Conservation (phyloP, 2,329 filamentous ascomycete species). For the Fusarium sp. region DNA sequence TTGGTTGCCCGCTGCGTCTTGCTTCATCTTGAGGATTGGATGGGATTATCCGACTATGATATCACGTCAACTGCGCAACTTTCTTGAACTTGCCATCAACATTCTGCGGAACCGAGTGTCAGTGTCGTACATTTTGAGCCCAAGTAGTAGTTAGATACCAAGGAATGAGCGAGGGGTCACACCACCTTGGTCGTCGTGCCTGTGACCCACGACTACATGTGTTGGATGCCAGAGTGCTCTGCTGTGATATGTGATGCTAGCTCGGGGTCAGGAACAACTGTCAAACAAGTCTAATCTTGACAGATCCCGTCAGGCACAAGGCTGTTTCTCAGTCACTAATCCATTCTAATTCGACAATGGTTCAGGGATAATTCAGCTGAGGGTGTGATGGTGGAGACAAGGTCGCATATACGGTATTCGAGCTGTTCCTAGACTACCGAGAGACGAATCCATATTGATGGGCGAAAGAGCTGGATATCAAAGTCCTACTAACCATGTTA, state of each 20-base stretch:
- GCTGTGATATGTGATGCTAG: neutral
- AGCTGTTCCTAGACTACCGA: neutral
- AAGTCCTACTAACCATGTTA: no score
- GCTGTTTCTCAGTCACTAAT: neutral
- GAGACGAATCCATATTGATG: no score
- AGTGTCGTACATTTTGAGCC: no score
- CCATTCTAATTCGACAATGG: slow-evolving; percentile 1
- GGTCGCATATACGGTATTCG: neutral
- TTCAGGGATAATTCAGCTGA: neutral
- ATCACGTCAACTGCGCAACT: neutral
- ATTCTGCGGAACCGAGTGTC: no score
- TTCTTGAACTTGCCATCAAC: neutral
- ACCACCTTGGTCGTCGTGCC: neutral
- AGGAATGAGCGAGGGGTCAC: neutral
- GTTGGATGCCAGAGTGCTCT: no score
- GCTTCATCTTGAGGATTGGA: neutral
- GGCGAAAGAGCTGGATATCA: no score
- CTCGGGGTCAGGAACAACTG: neutral
- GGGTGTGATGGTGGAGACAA: slow-evolving; percentile 1
- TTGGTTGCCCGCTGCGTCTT: neutral
- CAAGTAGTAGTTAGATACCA: neutral
- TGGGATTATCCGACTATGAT: slow-evolving; percentile 1
- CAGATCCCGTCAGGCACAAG: neutral
- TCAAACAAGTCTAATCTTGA: neutral
- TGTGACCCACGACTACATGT: neutral